A percentile compares a stretch with the other conserved stretches of the same genome.
Evolutionary conservation across 495 filamentous ascomycete species (phyloP).

Genomic region (Penicillium taxi): DNA sequence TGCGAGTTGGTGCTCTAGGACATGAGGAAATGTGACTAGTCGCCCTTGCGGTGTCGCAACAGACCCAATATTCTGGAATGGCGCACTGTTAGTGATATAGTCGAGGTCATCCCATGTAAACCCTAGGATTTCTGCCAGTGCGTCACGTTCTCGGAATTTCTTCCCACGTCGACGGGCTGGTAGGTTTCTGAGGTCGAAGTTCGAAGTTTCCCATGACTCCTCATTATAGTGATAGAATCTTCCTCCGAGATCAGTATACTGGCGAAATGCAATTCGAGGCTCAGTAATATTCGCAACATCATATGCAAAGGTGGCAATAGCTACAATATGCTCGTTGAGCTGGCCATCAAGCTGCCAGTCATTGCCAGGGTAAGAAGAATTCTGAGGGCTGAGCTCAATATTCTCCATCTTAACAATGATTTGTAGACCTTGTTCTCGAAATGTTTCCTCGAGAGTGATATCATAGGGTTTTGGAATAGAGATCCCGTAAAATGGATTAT

Average conservation of each 20-base stretch:
- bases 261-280: constrained; percentile 5
- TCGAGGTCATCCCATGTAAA: background rate
- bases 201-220: no score
- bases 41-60: constrained; percentile 3
- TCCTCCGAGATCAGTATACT: constrained; percentile 2
- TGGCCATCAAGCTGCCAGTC: constrained; percentile 3
- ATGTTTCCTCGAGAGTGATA: constrained; percentile 7
- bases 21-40: constrained; percentile 7
- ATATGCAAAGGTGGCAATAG: constrained; percentile 5
- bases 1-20: constrained; percentile 1
- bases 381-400: constrained; percentile 9
- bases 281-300: constrained; percentile 9
- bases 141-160: background rate
- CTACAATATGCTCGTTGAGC: constrained; percentile 9
- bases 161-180: no score
- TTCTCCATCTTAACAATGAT: constrained; percentile 4
- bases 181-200: no score
- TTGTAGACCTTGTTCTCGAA: constrained; percentile 3
- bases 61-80: constrained; percentile 1
- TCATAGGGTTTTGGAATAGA: constrained; percentile 5
- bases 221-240: background rate
- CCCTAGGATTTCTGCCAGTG: background rate
- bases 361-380: constrained; percentile 7
- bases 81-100: background rate
- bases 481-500: background rate